Evolutionary conservation across 225 moss, liverwort and hornwort species (phyloP).

Genomic region (Pseudoscleropodium purum): DNA sequence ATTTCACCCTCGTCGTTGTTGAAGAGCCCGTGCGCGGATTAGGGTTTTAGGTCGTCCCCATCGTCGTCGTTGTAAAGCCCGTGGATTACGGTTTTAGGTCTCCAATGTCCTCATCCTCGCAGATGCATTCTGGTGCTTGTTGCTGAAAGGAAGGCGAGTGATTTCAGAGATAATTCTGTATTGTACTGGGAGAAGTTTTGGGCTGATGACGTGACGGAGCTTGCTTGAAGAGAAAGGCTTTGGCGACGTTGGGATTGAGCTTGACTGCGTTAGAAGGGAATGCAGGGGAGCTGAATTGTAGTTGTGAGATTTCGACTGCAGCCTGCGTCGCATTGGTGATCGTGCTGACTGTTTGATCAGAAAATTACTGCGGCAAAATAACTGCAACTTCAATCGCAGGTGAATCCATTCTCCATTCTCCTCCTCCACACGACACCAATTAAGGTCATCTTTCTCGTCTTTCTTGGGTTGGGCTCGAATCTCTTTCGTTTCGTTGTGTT

Average conservation of each 20-base stretch:
- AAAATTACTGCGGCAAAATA: neutral
- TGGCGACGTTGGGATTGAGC: neutral
- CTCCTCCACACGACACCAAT: neutral
- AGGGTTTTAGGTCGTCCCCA: neutral
- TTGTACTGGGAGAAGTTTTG: neutral
- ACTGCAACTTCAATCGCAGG: neutral
- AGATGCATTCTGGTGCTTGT: neutral
- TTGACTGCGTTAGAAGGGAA: neutral
- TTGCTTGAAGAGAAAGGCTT: neutral
- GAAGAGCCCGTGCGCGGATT: neutral
- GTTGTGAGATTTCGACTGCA: neutral
- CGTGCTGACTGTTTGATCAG: neutral
- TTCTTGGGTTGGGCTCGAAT: neutral
- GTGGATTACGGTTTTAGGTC: neutral
- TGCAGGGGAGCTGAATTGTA: neutral
- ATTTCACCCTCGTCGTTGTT: neutral
- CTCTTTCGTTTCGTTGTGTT: neutral
- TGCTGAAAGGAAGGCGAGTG: neutral
- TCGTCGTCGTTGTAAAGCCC: neutral
- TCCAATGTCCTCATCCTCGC: neutral
- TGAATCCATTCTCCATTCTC: neutral
- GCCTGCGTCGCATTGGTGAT: neutral
- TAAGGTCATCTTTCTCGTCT: neutral
- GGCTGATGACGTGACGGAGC: neutral
- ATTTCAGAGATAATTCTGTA: neutral